Percentiles rank a stretch among this genome's conserved stretches.
These are phyloP conservation scores for Gracilariopsis chorda DNA, from an alignment of 23 red algal species.

Conservation along the genomic window DNA sequence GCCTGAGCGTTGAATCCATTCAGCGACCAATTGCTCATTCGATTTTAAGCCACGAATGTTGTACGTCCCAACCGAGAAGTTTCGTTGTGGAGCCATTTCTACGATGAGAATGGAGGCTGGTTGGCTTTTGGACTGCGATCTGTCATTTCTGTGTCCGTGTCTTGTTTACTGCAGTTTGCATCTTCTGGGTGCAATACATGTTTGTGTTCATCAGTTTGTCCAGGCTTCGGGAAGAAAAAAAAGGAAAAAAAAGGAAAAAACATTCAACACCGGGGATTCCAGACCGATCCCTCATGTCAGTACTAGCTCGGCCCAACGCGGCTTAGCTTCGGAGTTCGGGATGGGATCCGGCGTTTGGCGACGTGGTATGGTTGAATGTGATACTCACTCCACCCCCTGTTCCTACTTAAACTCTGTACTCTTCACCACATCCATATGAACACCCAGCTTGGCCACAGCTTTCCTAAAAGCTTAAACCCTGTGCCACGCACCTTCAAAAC, in stretches of 20 bases:
- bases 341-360: too few relatives aligned
- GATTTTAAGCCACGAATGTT: not conserved
- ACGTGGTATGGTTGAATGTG: too few relatives aligned
- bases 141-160: not conserved
- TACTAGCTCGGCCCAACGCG: constrained; percentile 41
- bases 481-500: too few relatives aligned
- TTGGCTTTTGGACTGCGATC: not conserved
- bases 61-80: not conserved
- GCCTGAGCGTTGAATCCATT: not conserved
- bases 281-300: constrained; percentile 57
- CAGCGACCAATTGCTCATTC: not conserved
- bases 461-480: too few relatives aligned
- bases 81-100: not conserved
- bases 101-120: not conserved
- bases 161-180: not conserved
- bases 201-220: too few relatives aligned
- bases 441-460: too few relatives aligned
- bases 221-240: too few relatives aligned
- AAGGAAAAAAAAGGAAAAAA: too few relatives aligned
- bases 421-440: too few relatives aligned
- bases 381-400: too few relatives aligned
- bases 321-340: constrained; percentile 44
- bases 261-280: constrained; percentile 52
- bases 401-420: too few relatives aligned
- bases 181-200: too few relatives aligned